phyloP scores from a whole-genome alignment of 768 basidiomycete species.

The Chalciporus pseudorubinellus region DNA sequence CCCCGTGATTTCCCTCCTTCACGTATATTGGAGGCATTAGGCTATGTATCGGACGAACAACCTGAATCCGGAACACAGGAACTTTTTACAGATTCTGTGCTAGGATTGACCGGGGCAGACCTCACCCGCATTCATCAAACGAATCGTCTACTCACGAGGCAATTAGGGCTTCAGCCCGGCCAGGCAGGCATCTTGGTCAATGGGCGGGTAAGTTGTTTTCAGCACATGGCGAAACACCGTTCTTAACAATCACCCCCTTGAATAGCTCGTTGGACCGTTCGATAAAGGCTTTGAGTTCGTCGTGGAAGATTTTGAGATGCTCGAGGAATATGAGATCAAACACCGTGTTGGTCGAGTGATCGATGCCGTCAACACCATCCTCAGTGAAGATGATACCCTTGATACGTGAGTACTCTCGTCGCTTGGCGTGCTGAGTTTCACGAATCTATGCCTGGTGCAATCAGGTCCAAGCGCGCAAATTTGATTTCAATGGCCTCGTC shows the following conservation, averaged over 20 bases:
- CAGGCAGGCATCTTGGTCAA: constrained; percentile 70
- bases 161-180: constrained; percentile 58
- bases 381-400: constrained; percentile 35
- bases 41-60: no score
- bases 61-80: constrained; percentile 34
- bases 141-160: constrained; percentile 48
- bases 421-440: background rate
- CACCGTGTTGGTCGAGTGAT: constrained; percentile 70
- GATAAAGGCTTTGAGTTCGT: constrained; percentile 50
- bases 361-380: constrained; percentile 57
- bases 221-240: background rate
- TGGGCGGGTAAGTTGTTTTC: constrained; percentile 62
- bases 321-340: constrained; percentile 72
- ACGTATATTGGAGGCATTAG: no score
- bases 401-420: constrained; percentile 40
- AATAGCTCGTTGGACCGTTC: constrained; percentile 78
- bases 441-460: background rate
- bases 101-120: constrained; percentile 28
- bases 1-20: no score
- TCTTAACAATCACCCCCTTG: constrained; percentile 3
- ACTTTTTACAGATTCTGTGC: constrained; percentile 31
- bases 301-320: constrained; percentile 65
- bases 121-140: constrained; percentile 39
- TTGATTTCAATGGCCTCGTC: constrained; percentile 67
- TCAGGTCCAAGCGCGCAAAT: constrained; percentile 55